Evolutionary conservation across 768 basidiomycete species (phyloP), one percentile per base, ranked within the genome.

Genomic region (Calocera cornea): DNA sequence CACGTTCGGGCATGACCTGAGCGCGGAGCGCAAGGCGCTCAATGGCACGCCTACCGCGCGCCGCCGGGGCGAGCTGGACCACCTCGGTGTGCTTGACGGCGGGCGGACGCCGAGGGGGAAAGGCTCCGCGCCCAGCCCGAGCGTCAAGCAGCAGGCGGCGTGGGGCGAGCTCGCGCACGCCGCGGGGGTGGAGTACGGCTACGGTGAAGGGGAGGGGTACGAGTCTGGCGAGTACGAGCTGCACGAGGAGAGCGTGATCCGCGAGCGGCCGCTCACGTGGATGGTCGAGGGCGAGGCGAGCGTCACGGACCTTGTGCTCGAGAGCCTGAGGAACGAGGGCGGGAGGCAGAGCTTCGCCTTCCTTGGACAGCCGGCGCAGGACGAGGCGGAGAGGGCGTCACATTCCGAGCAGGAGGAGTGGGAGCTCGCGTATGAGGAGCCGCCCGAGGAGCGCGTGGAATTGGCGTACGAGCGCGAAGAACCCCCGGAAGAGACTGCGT

Each of bases 261-360:
- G 54, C 27, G 54, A 60, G 54, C 54, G 54, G 14, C 54, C 54
- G 31, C 54, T 60, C 54, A 60, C 54, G 54, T 60, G 54, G 54
- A 60, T 60, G 54, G 54, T 60, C 31, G 54, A 60, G 54, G 54
- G 54, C 31, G 54, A 60, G 54, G 54, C 54, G 54, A 60, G 54
- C 54, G 54, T 60, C 7, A 60, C 54, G 22, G 54, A 60, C 31
- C 31, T 60, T 29, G 54, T 60, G 31, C 54, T 60, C 54, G 27
- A 60, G 31, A 60, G 54, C 54, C 31, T 60, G 54, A 14, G 10
- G 7, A 60, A 60, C 54, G 54, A 60, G 31, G 31, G 31, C 22
- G 54, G 54, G 27, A 27, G 54, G 31, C 27, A 27, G 31, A 60
- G 54, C 54, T 5, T 60, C 14, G 27, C 11, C 10, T 60, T 60